A percentile compares a stretch with the other conserved stretches of the same genome.
Conservation (phyloP, 2,329 filamentous ascomycete species). For the Fusarium euwallaceae region DNA sequence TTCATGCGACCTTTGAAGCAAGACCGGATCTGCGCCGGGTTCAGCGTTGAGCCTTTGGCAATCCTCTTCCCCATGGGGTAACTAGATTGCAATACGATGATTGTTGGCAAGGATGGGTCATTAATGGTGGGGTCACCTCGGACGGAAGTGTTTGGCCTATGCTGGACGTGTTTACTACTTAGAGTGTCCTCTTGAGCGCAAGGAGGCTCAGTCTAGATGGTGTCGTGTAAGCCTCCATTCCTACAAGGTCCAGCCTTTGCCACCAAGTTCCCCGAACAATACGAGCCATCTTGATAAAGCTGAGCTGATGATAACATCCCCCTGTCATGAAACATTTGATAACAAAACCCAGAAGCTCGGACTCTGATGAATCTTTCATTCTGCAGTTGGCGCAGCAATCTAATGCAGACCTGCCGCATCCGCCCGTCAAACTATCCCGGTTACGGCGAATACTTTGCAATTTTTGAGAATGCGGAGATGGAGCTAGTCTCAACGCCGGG, state of each 20-base stretch:
- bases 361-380: not conserved
- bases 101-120: not conserved
- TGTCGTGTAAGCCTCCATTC: conserved; percentile 1
- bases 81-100: conserved; percentile 18
- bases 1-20: not conserved
- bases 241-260: not conserved
- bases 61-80: conserved; percentile 41
- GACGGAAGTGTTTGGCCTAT: not conserved
- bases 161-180: not conserved
- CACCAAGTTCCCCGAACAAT: not conserved
- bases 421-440: conserved; percentile 26
- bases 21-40: not conserved
- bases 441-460: conserved; percentile 35
- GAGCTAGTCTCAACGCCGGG: conserved; percentile 1
- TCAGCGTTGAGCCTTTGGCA: not conserved
- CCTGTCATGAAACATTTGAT: conserved; percentile 10
- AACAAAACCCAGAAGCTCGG: conserved; percentile 3
- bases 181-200: not conserved
- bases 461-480: conserved; percentile 15
- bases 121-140: not conserved
- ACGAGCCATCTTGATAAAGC: not conserved
- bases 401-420: conserved; percentile 6
- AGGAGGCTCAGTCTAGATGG: not conserved
- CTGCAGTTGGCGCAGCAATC: conserved; percentile 9
- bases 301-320: conserved; percentile 2